Base-by-base conservation (phyloP, 1,284 basidiomycete species). In the Ganoderma lingzhi region DNA sequence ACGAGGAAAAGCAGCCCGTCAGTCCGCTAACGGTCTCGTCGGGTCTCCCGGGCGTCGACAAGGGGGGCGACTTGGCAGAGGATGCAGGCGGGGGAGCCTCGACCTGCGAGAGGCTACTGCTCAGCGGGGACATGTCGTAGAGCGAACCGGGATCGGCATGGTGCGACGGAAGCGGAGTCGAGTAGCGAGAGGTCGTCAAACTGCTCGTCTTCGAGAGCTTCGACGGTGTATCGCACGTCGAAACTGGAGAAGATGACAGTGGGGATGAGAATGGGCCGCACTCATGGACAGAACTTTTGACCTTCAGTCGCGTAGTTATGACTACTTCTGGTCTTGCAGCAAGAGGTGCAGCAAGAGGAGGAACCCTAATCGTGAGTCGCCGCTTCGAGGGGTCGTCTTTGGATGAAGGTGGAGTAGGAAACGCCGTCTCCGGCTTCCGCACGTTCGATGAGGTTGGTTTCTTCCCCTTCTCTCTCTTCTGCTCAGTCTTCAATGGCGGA, bases 331-430 rank as follows among this genome's bases (percentile, higher is more conserved):
- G 51, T 61, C 66, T 73, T 17, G 58, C 12, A 17, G 17, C 61
- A 6, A 68, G 70, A 37, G 68, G 41, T 17, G 58, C 12, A 17
- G 17, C 61, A 6, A 68, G 70, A 37, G 68, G 41, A 2, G 74
- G 76, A 15, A 78, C 64, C 61, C 66, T 73, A 63, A 78, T 77
- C 10, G 63, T 71, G 12, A 78, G 68, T 42, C 65, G 74, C 45
- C 65, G 74, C 45, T 39, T 65, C 6, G 64, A 19, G 6, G 64
- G 32, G 5, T 70, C 69, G n/a, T 73, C 64, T 17, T 60, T 67
- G 17, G 71, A 71, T 5, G 55, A 37, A 15, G 71, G 67, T n/a
- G 69, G 69, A 0, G 65, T 71, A 17, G 73, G 72, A 19, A 74
- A 61, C 42, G 61, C 37, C 23, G 42, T 23, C 10, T 51, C 58